phyloP scores from a whole-genome alignment of 805 yeast genomes.

The Cyberlindnera suaveolens region DNA sequence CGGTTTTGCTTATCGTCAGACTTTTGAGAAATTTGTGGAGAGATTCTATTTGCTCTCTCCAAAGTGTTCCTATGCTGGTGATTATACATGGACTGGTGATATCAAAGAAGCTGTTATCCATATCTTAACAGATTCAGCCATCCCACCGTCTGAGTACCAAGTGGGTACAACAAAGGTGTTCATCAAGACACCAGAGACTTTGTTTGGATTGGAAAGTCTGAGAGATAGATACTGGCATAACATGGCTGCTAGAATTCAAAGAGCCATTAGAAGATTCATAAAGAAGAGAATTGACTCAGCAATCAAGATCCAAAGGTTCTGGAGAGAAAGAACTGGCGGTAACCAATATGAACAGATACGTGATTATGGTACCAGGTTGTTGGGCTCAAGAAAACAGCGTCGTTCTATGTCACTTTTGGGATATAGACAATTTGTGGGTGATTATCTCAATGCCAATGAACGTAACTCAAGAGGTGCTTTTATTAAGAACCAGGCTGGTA shows the following conservation, averaged over 20 bases:
- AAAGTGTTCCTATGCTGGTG: conserved; percentile 89
- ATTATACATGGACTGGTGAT: conserved; percentile 59
- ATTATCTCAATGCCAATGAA: conserved; percentile 81
- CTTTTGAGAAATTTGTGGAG: conserved; percentile 93
- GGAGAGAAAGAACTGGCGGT: conserved; percentile 77
- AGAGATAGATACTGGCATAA: conserved; percentile 96
- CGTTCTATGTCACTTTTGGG: conserved; percentile 84
- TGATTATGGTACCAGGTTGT: conserved; percentile 70
- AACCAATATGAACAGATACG: conserved; percentile 79
- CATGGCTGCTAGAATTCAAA: conserved; percentile 95
- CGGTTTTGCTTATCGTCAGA: conserved; percentile 96
- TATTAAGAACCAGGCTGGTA: conserved; percentile 60
- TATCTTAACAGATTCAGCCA: conserved; percentile 53
- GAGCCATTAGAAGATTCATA: conserved; percentile 88
- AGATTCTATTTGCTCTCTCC: conserved; percentile 85
- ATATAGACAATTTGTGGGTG: conserved; percentile 88
- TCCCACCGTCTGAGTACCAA: conserved; percentile 80
- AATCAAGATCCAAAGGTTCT: conserved; percentile 67
- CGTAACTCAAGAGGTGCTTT: conserved; percentile 72
- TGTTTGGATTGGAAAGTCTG: conserved; percentile 92
- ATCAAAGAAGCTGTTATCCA: conserved; percentile 46
- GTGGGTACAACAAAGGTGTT: conserved; percentile 89
- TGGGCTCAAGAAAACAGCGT: conserved; percentile 79
- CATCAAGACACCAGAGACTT: conserved; percentile 93
- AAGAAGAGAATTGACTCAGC: conserved; percentile 86